Conservation (phyloP, 306 rosid genomes). For the Castanea mollissima region DNA sequence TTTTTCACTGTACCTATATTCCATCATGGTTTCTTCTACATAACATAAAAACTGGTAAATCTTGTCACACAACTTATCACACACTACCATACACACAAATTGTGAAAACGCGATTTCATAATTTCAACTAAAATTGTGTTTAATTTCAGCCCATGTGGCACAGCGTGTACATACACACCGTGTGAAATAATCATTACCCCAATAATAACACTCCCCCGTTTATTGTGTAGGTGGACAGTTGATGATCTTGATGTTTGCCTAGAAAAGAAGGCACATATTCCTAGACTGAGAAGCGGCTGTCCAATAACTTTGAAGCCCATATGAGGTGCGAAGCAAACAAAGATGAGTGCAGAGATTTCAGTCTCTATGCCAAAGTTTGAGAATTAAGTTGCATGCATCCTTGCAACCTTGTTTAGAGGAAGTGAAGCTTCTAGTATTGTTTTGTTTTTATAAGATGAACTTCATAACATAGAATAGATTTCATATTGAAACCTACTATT, state of each 20-base stretch:
- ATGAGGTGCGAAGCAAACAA: constrained; percentile 15
- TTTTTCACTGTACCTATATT: constrained; percentile 2
- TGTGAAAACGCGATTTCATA: too few species aligned
- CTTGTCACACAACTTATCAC: too few species aligned
- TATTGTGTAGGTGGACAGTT: constrained; percentile 52
- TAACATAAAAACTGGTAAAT: too few species aligned
- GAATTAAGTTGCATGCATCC: constrained; percentile 7
- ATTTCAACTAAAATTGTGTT: too few species aligned
- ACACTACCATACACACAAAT: too few species aligned
- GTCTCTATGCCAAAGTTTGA: not conserved
- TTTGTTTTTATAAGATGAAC: not conserved
- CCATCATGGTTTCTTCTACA: not conserved
- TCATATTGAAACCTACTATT: too few species aligned
- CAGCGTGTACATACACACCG: too few species aligned
- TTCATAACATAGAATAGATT: not conserved
- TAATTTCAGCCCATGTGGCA: too few species aligned
- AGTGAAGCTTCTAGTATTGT: not conserved
- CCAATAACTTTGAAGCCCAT: constrained; percentile 69
- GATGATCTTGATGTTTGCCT: constrained; percentile 63
- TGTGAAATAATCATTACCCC: too few species aligned
- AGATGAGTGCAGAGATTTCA: not conserved
- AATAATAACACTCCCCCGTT: not conserved
- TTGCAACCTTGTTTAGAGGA: not conserved
- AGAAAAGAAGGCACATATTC: constrained; percentile 71
- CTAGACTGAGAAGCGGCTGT: constrained; percentile 59